phyloP scores from a whole-genome alignment of 306 rosid species.

The Casuarina equisetifolia region DNA sequence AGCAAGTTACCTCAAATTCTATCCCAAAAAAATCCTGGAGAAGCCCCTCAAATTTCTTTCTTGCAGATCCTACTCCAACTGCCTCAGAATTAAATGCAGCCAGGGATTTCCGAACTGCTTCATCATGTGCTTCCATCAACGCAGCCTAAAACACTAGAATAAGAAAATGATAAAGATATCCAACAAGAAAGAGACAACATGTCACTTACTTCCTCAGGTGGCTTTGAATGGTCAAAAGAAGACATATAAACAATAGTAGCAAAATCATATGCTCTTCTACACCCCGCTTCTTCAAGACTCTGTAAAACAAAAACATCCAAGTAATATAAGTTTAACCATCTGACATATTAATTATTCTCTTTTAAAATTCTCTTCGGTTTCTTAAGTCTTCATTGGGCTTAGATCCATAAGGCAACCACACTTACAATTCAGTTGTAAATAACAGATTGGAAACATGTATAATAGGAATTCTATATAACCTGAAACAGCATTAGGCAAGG shows the following conservation, averaged over 20 bases:
- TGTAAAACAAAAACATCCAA: slow-evolving; percentile 34
- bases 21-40: slow-evolving; percentile 71
- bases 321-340: slow-evolving; percentile 4
- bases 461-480: not conserved
- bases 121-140: slow-evolving; percentile 88
- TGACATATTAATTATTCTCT: not conserved
- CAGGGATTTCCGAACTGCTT: slow-evolving; percentile 74
- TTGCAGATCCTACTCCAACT: slow-evolving; percentile 80
- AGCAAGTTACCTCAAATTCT: slow-evolving; percentile 79
- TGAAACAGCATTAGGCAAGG: too few species aligned
- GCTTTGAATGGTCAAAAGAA: slow-evolving; percentile 68
- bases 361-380: not conserved
- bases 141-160: slow-evolving; percentile 54
- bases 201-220: slow-evolving; percentile 87
- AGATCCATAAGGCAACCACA: not conserved
- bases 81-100: slow-evolving; percentile 74
- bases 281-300: slow-evolving; percentile 97
- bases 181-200: slow-evolving; percentile 19
- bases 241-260: slow-evolving; percentile 78
- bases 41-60: slow-evolving; percentile 76
- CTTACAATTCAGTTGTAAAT: not conserved
- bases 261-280: slow-evolving; percentile 79
- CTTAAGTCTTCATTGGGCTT: slow-evolving; percentile 1
- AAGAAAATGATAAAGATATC: slow-evolving; percentile 22
- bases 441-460: not conserved